Conservation (phyloP, 2,329 filamentous ascomycete genomes). For the Cordyceps javanica region DNA sequence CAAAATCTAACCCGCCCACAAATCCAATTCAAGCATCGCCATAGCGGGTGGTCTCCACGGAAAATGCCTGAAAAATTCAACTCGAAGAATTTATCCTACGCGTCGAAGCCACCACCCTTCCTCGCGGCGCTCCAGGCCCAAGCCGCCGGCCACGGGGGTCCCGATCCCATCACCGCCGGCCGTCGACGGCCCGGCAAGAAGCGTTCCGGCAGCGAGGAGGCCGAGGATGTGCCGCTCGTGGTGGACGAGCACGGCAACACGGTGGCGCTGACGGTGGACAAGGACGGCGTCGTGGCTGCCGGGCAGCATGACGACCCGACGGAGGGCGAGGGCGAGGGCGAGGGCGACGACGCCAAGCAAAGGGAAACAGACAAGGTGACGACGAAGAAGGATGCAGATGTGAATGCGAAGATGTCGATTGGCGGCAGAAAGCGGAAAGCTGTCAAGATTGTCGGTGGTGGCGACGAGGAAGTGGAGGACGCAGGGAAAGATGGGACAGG, state of each 20-base stretch:
- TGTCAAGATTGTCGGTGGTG: conserved; percentile 42
- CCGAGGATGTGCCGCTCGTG: conserved; percentile 70
- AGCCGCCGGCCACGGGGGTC: conserved; percentile 34
- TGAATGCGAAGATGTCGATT: conserved; percentile 24
- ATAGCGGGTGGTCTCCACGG: background rate
- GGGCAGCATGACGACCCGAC: conserved; percentile 6
- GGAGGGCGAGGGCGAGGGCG: conserved; percentile 17
- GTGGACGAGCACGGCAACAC: conserved; percentile 68
- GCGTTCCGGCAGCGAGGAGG: conserved; percentile 59
- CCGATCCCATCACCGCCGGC: conserved; percentile 47
- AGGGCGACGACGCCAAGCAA: conserved; percentile 20
- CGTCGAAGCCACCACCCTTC: conserved; percentile 47
- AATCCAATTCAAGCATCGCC: background rate
- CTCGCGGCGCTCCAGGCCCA: conserved; percentile 47
- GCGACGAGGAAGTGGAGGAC: conserved; percentile 16
- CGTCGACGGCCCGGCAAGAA: conserved; percentile 45
- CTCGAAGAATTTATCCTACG: conserved; percentile 58
- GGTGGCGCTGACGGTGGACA: conserved; percentile 41
- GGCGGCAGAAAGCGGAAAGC: conserved; percentile 49
- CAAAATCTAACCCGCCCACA: no score
- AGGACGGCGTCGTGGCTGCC: conserved; percentile 36
- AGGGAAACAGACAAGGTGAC: conserved; percentile 23
- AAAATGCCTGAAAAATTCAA: conserved; percentile 50
- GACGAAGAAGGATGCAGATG: conserved; percentile 19
- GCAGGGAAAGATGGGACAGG: conserved; percentile 18